Conservation (phyloP, 139 green algal species). For the Yamagishiella unicocca region DNA sequence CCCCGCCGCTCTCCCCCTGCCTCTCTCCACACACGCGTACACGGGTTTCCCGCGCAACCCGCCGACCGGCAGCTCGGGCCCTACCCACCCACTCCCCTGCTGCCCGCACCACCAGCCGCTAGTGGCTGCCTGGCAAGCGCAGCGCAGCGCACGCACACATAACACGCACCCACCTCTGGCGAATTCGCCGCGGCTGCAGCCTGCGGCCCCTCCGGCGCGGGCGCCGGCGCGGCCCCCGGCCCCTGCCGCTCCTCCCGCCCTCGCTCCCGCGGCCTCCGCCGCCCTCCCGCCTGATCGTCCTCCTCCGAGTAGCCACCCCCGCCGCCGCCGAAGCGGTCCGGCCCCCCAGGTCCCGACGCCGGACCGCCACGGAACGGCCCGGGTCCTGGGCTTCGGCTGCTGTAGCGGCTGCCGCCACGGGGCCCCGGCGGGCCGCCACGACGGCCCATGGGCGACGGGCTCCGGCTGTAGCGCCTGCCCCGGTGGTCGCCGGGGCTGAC, state of each 20-base stretch:
- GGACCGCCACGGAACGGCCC: background rate
- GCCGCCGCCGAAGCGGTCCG: background rate
- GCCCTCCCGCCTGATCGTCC: background rate
- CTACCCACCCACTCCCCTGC: too few species aligned
- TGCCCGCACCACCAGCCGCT: too few species aligned
- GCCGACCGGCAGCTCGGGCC: too few species aligned
- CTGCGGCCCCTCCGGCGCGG: background rate
- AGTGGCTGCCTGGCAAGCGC: too few species aligned
- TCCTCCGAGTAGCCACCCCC: background rate
- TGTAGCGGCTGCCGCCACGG: slow-evolving; percentile 20
- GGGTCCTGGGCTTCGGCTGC: slow-evolving; percentile 1
- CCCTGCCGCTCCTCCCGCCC: background rate
- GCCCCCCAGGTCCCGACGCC: background rate
- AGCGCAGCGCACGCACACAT: too few species aligned
- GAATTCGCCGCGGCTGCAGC: background rate
- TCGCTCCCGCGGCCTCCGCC: background rate
- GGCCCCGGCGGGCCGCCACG: background rate
- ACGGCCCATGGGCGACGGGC: slow-evolving; percentile 18
- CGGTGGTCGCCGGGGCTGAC: background rate
- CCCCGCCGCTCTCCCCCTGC: too few species aligned
- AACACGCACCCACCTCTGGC: background rate
- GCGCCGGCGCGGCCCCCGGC: background rate
- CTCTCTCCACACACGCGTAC: too few species aligned
- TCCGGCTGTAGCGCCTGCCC: slow-evolving; percentile 13
- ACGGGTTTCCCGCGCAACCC: too few species aligned